Evolutionary conservation across 2,329 filamentous ascomycete species (phyloP).

Genomic region (Grosmannia clavigera): DNA sequence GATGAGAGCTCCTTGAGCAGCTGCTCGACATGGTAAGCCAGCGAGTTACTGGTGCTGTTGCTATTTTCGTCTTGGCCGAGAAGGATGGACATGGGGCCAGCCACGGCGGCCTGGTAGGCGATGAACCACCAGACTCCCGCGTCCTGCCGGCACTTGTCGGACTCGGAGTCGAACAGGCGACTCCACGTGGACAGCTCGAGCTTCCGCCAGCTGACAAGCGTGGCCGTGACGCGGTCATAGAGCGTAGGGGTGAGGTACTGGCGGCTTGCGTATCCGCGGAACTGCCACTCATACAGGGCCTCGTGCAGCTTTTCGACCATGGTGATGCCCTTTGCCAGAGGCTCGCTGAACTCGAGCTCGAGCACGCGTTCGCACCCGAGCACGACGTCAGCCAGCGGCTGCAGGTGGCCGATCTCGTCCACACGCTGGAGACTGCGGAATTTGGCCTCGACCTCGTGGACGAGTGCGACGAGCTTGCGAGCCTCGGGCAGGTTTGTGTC

Average conservation of each 20-base stretch:
- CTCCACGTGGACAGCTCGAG: conserved; percentile 90
- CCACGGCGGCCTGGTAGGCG: conserved; percentile 80
- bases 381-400: conserved; percentile 66
- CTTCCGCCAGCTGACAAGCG: conserved; percentile 80
- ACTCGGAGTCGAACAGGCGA: conserved; percentile 74
- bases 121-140: conserved; percentile 94
- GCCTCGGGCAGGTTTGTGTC: conserved; percentile 67
- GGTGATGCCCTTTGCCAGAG: conserved; percentile 73
- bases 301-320: conserved; percentile 79
- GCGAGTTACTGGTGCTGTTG: conserved; percentile 5
- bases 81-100: conserved; percentile 53
- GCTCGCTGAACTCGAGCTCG: conserved; percentile 64
- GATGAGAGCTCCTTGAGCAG: conserved; percentile 64
- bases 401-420: conserved; percentile 60
- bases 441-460: conserved; percentile 55
- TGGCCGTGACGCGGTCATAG: conserved; percentile 66
- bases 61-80: conserved; percentile 20
- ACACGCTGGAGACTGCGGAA: conserved; percentile 59
- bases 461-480: conserved; percentile 57
- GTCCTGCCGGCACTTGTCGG: conserved; percentile 59
- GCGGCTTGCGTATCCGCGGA: conserved; percentile 69
- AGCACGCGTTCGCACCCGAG: conserved; percentile 62
- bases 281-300: conserved; percentile 87
- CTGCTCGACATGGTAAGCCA: conserved; percentile 51
- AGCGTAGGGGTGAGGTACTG: conserved; percentile 57